Evolutionary conservation across 1,284 basidiomycete species (phyloP).

Genomic region (Leccinum pachyderme): DNA sequence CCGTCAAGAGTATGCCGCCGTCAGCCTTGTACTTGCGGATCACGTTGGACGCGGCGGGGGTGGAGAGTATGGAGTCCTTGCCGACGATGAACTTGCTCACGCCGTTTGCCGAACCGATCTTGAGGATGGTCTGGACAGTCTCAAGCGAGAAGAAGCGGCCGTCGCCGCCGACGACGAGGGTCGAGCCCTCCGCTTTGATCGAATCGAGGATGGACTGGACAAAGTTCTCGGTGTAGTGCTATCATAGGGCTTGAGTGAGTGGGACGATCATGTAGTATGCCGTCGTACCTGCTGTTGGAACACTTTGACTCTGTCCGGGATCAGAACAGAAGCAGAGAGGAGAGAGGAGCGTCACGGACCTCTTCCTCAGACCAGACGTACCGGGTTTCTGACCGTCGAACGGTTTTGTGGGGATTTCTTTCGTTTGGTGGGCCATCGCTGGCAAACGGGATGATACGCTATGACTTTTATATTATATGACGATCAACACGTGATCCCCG

Average conservation of each 20-base stretch:
- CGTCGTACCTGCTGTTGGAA: conserved; percentile 83
- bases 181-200: conserved; percentile 79
- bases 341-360: conserved; percentile 45
- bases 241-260: conserved; percentile 15
- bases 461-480: conserved; percentile 13
- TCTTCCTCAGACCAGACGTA: conserved; percentile 91
- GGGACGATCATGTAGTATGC: not conserved
- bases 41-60: conserved; percentile 93
- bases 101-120: conserved; percentile 89
- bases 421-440: conserved; percentile 46
- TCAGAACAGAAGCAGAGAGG: conserved; percentile 5
- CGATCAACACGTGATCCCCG: conserved; percentile 25
- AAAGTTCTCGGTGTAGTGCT: conserved; percentile 99
- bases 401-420: conserved; percentile 70
- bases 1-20: conserved; percentile 97
- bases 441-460: not conserved
- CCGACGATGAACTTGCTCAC: conserved; percentile 89
- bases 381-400: conserved; percentile 93
- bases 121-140: conserved; percentile 87
- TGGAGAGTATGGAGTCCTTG: conserved; percentile 90
- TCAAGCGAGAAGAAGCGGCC: conserved; percentile 94
- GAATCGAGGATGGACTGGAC: conserved; percentile 93
- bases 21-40: conserved; percentile 96
- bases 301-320: conserved; percentile 73
- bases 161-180: conserved; percentile 95